These are phyloP conservation scores for Alnus glutinosa DNA, from an alignment of 306 rosid species.

Conservation along the genomic window DNA sequence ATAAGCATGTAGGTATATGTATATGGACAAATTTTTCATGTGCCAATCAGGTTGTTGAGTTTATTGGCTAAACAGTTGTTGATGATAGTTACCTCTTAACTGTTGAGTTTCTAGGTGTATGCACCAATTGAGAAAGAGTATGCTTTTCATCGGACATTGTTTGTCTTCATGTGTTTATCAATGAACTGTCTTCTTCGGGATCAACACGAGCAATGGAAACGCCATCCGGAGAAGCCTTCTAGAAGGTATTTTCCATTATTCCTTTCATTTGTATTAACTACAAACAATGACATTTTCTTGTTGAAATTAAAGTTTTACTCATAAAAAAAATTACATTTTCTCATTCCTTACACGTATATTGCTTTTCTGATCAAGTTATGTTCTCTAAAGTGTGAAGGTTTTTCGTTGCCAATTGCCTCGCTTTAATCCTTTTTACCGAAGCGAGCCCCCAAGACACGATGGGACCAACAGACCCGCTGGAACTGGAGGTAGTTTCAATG, in stretches of 20 bases:
- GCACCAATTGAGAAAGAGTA: conserved; percentile 63
- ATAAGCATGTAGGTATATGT: background rate
- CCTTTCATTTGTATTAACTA: background rate
- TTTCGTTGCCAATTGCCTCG: conserved; percentile 72
- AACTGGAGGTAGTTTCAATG: conserved; percentile 54
- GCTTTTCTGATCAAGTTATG: conserved; percentile 28
- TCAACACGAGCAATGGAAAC: conserved; percentile 84
- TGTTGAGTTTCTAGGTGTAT: conserved; percentile 53
- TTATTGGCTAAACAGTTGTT: background rate
- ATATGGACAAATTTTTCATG: background rate
- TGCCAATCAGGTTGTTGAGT: background rate
- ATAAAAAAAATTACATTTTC: conserved; percentile 5
- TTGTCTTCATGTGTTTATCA: conserved; percentile 80
- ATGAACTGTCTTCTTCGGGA: conserved; percentile 79
- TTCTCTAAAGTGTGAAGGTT: conserved; percentile 78
- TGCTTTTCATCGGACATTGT: conserved; percentile 68
- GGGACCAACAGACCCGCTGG: conserved; percentile 46
- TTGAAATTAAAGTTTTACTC: background rate
- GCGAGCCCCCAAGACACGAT: conserved; percentile 52
- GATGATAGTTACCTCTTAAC: background rate
- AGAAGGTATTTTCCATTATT: conserved; percentile 51
- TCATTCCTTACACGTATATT: conserved; percentile 1
- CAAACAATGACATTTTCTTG: background rate
- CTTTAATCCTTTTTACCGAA: conserved; percentile 67
- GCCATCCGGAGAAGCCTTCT: conserved; percentile 47